phyloP scores from a whole-genome alignment of 202 grass and related monocot species.

The Panicum hallii region DNA sequence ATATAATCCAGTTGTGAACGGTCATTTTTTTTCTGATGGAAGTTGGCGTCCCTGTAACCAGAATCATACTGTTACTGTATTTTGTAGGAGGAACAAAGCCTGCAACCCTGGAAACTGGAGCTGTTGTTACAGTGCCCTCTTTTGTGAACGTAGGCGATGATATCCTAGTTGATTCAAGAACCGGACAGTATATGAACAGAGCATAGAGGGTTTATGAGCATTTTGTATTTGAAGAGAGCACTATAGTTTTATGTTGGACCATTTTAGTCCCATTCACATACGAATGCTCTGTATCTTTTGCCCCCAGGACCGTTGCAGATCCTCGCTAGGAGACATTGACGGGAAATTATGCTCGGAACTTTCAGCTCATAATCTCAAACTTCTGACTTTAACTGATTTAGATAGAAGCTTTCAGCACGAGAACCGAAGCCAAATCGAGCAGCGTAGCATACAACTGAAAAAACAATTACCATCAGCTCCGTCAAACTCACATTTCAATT shows the following conservation, averaged over 20 bases:
- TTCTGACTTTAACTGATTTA: too few species aligned
- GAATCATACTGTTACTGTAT: not conserved
- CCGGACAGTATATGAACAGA: constrained; percentile 82
- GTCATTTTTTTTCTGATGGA: not conserved
- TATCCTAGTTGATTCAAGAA: constrained; percentile 85
- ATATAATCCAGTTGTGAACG: not conserved
- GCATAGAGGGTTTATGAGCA: constrained; percentile 56
- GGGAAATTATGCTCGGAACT: too few species aligned
- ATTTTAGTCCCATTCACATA: constrained; percentile 29
- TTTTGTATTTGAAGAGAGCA: constrained; percentile 2
- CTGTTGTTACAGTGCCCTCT: constrained; percentile 77
- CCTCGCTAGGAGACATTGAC: too few species aligned
- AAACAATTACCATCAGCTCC: not conserved
- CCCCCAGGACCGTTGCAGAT: too few species aligned
- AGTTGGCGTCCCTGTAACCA: not conserved
- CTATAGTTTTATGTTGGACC: not conserved
- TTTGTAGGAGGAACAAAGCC: constrained; percentile 84
- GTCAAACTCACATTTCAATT: not conserved
- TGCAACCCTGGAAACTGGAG: constrained; percentile 86
- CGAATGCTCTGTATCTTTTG: too few species aligned
- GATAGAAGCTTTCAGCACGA: too few species aligned
- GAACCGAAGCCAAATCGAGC: too few species aligned
- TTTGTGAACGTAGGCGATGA: constrained; percentile 77
- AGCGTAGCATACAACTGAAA: too few species aligned
- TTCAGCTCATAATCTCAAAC: too few species aligned